Conservation (phyloP, 2,329 filamentous ascomycete genomes). For the Cladosporium sp. region DNA sequence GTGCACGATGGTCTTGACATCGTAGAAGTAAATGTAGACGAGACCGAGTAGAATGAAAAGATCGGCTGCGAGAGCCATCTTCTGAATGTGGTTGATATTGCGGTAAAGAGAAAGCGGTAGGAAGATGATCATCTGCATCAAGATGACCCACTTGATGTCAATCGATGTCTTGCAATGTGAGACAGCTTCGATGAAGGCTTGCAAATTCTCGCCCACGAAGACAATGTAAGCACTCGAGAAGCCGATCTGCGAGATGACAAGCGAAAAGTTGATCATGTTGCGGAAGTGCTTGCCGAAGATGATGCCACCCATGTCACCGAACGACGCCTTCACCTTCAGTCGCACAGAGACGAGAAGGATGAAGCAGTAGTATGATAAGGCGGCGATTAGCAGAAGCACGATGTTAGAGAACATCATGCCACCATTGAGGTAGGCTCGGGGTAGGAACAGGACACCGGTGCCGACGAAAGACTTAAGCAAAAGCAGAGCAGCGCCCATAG, state of each 20-base stretch:
- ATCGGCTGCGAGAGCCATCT: slow-evolving; percentile 90
- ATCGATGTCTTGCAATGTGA: slow-evolving; percentile 83
- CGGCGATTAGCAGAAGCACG: slow-evolving; percentile 81
- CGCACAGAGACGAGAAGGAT: slow-evolving; percentile 88
- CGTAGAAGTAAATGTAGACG: slow-evolving; percentile 94
- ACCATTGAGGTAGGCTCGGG: slow-evolving; percentile 89
- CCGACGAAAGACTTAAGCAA: slow-evolving; percentile 97
- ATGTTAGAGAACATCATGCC: slow-evolving; percentile 96
- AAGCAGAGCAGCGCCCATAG: slow-evolving; percentile 77
- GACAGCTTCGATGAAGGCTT: slow-evolving; percentile 91
- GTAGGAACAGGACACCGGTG: slow-evolving; percentile 90
- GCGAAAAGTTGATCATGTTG: slow-evolving; percentile 81
- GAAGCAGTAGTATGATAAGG: slow-evolving; percentile 95
- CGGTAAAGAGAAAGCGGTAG: slow-evolving; percentile 89
- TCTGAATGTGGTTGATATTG: slow-evolving; percentile 96
- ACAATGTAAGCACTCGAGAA: slow-evolving; percentile 96
- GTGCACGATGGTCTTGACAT: slow-evolving; percentile 76
- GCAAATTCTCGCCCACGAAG: slow-evolving; percentile 92
- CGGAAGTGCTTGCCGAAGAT: slow-evolving; percentile 92
- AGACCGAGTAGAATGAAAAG: slow-evolving; percentile 91
- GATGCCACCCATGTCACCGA: slow-evolving; percentile 92
- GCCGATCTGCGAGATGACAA: slow-evolving; percentile 92
- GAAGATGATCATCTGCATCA: slow-evolving; percentile 96
- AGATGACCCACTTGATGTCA: slow-evolving; percentile 83
- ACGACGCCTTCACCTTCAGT: slow-evolving; percentile 85